Percentiles rank a stretch among this genome's conserved stretches.
These are phyloP conservation scores for Agrostemma githago DNA, from an alignment of 148 eudicot genomes.

Conservation along the genomic window DNA sequence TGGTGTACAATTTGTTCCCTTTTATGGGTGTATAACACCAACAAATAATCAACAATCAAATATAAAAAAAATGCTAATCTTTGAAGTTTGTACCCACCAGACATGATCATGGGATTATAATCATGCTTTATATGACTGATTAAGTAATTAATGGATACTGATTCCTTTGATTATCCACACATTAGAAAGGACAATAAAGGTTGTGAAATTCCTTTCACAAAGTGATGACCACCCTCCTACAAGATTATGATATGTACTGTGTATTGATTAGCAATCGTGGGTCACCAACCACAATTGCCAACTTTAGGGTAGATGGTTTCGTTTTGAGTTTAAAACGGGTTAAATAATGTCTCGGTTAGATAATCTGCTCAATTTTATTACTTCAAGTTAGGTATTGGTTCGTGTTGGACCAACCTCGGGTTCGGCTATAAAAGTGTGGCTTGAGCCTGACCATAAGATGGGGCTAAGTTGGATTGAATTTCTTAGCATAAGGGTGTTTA, in stretches of 20 bases:
- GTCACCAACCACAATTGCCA: slow-evolving; percentile 13
- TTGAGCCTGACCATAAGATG: too few relatives aligned
- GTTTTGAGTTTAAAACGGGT: too few relatives aligned
- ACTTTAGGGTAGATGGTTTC: too few relatives aligned
- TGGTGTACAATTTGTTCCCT: background rate
- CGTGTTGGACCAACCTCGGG: too few relatives aligned
- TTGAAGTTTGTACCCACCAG: slow-evolving; percentile 12
- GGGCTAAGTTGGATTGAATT: too few relatives aligned
- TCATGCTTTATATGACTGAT: background rate
- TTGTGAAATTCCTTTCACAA: slow-evolving; percentile 26
- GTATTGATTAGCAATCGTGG: slow-evolving; percentile 13
- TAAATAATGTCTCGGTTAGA: too few relatives aligned
- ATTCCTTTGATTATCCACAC: background rate
- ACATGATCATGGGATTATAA: slow-evolving; percentile 3
- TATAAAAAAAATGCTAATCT: slow-evolving; percentile 1
- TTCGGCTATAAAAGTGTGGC: too few relatives aligned
- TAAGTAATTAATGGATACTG: slow-evolving; percentile 11
- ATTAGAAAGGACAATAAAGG: background rate
- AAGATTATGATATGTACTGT: background rate
- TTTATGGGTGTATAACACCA: background rate
- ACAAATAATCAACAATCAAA: slow-evolving; percentile 1
- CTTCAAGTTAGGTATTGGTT: too few relatives aligned
- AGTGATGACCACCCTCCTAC: slow-evolving; percentile 16
- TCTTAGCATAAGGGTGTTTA: too few relatives aligned
- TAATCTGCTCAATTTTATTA: too few relatives aligned